Base-by-base conservation (phyloP, 2,329 filamentous ascomycete genomes). In the Phaeomoniella chlamydospora region DNA sequence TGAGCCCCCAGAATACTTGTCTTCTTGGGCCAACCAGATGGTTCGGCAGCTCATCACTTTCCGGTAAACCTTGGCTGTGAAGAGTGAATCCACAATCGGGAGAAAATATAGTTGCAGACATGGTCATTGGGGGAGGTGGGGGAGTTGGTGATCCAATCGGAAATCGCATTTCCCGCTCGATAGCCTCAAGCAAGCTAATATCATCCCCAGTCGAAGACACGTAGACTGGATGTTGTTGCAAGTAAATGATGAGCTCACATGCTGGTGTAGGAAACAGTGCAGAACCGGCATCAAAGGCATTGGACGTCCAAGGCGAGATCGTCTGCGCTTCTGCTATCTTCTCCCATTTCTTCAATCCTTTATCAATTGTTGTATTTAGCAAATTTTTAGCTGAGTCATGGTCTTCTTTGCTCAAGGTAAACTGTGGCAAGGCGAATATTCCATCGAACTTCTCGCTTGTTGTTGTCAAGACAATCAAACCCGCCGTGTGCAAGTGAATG, bases 361-460 rank as follows among this genome's bases (percentile, higher is more conserved):
- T 65, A 14, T 74, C 69, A 11, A 94, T 62, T 0, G 82, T 87
- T 43, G 70, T 65, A 48, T 88, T 82, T 22, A 96, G 64, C 12
- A 93, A 61, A 35, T 63, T 62, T 49, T 61, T 78, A 55, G 59
- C 74, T 67, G 41, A 70, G 67, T 49, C 55, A 46, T 72, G 78
- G 2, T 64, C 60, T 38, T 64, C 58, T 15, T 61, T 50, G 4
- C 68, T 71, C 12, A 83, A 70, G 1, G 81, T 67, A 35, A 98
- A 69, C 55, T 96, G 86, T 16, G 90, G 87, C 33, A 96, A 62
- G 2, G 78, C 81, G 54, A 93, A 93, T 38, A 96, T 78, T 31
- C 90, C 87, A n/a, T 80, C 75, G 50, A 90, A 90, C 62, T 93
- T 94, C 51, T 94, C 82, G 55, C 86, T 94, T 33, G 86, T 88